Percentiles rank a stretch among this genome's conserved stretches.
Conservation (phyloP, 495 filamentous ascomycete genomes). For the Immersiella caudata region DNA sequence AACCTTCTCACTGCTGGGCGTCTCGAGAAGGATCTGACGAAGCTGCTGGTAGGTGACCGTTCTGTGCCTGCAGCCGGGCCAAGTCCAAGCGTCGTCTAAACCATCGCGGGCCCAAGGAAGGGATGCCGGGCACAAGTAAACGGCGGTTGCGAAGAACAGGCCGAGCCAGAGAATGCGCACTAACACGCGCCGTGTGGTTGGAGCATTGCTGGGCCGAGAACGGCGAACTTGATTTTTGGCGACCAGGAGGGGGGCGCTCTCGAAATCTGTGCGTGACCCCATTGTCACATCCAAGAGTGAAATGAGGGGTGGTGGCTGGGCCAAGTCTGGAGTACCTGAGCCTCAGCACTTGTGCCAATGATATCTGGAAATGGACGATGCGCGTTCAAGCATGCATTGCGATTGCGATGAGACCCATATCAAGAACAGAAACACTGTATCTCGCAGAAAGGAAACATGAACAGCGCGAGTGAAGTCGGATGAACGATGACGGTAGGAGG, state of each 20-base stretch:
- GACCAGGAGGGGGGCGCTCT: conserved; percentile 64
- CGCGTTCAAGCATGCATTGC: not conserved
- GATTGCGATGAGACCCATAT: not conserved
- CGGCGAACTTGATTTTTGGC: conserved; percentile 59
- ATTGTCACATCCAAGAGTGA: not conserved
- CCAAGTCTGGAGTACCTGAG: not conserved
- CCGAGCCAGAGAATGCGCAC: conserved; percentile 48
- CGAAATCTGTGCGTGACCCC: conserved; percentile 47
- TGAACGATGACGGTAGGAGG: not conserved
- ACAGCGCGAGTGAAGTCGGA: not conserved
- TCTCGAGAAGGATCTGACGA: conserved; percentile 67
- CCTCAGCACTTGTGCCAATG: not conserved
- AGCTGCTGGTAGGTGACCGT: conserved; percentile 65
- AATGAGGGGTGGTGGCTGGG: not conserved
- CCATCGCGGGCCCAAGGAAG: conserved; percentile 43
- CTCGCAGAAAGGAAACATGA: not conserved
- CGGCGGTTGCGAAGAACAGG: conserved; percentile 63
- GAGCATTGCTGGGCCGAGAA: conserved; percentile 61
- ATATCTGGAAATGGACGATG: not conserved
- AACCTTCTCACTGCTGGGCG: conserved; percentile 68
- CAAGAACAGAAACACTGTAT: not conserved
- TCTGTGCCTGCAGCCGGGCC: conserved; percentile 43
- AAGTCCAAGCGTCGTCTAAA: conserved; percentile 44
- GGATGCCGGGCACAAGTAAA: conserved; percentile 19
- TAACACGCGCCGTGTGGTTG: no score